Base-by-base conservation (phyloP, 192 early-diverging fungal genomes). In the Dimargaris verticillata region DNA sequence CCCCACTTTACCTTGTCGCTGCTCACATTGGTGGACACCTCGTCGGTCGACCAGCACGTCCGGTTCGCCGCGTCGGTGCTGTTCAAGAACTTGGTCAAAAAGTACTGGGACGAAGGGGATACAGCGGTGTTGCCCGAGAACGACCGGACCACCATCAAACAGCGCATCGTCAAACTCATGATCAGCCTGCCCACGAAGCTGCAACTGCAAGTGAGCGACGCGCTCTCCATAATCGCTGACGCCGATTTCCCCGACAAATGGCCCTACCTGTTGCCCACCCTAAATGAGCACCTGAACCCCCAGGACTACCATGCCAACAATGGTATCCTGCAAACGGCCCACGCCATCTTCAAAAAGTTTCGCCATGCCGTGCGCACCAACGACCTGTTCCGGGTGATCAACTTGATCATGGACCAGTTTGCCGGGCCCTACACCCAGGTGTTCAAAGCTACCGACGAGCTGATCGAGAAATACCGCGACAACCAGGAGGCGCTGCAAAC, bases 61-160 rank as follows among this genome's bases (percentile, higher is more conserved):
- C 81, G 89, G 48, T 83, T 91, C 64, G 81, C 92, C 5, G 88
- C 82, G 6, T 79, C 88, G 22, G 70, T 99, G 53, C 86, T 88
- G 63, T 97, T 99, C 74, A 99, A 99, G 75, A 99, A 99, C 72
- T 92, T 83, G 76, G 76, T 97, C 65, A 89, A 90, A 63, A 80
- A 85, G 63, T 70, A 85, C 64, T 99, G 96, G 96, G 44, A 64
- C 67, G 72, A 74, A 54, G 65, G 76, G 43, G 28, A 60, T 13
- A 68, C 67, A 48, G 69, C 73, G 24, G 64, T 58, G 17, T 57
- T 76, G 13, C n/a, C 64, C 0, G 54, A 62, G 0, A 72, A 79
- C 43, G 93, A 93, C 74, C 79, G 93, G 33, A 62, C 64, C 41
- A 81, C 77, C 6, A 89, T 99, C 66, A 96, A 96, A 72, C 64